Conservation (phyloP, 2,329 filamentous ascomycete species). For the Colletotrichum acutatum region DNA sequence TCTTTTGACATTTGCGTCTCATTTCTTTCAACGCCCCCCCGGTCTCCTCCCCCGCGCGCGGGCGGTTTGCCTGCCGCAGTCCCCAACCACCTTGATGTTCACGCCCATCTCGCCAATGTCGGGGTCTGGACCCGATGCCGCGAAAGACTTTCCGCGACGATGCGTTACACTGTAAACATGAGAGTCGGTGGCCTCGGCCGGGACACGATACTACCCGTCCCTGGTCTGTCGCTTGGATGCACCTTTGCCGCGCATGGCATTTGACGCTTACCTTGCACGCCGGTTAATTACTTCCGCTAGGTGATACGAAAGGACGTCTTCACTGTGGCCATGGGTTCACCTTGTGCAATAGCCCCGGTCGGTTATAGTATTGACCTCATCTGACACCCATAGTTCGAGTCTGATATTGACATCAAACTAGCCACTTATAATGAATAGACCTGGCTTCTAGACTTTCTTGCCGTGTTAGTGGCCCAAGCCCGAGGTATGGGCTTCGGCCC, state of each 20-base stretch:
- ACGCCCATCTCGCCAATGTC: not conserved
- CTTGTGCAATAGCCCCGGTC: not conserved
- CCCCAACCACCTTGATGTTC: not conserved
- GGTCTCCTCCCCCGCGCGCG: not conserved
- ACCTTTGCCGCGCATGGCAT: not conserved
- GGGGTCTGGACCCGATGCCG: not conserved
- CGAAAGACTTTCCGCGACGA: not conserved
- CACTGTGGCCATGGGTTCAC: not conserved
- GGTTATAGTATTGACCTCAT: not conserved
- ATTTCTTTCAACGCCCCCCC: not conserved
- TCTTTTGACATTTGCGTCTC: constrained; percentile 1
- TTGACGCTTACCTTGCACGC: not conserved
- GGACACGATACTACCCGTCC: not conserved
- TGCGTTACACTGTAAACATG: not conserved
- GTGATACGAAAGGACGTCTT: not conserved
- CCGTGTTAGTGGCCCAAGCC: not conserved
- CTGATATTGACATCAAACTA: not conserved
- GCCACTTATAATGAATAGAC: not conserved
- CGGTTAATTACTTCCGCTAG: not conserved
- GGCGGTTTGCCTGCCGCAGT: not conserved
- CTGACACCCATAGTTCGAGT: not conserved
- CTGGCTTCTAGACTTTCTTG: not conserved
- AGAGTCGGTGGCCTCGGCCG: not conserved
- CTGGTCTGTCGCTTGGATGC: not conserved
- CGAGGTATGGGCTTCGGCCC: not conserved